These are phyloP conservation scores for Aspergillus wentii DNA, from an alignment of 495 filamentous ascomycete genomes.

Conservation along the genomic window DNA sequence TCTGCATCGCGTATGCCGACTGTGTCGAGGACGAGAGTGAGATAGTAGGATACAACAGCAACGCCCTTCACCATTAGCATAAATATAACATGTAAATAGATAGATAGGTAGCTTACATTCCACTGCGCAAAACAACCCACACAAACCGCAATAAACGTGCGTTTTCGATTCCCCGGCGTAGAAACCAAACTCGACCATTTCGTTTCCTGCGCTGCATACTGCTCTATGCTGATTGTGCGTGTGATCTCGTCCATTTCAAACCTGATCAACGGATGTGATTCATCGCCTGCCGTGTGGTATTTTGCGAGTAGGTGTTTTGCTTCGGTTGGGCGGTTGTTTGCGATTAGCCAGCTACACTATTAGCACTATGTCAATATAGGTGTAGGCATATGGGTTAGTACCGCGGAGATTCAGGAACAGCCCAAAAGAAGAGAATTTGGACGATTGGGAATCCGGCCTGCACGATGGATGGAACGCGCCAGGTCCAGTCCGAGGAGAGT, in stretches of 20 bases:
- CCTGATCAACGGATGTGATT: constrained; percentile 11
- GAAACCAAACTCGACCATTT: constrained; percentile 51
- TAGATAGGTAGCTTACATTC: constrained; percentile 28
- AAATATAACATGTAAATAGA: no score
- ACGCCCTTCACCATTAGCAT: constrained; percentile 54
- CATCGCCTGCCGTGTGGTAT: constrained; percentile 24
- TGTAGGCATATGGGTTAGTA: constrained; percentile 6
- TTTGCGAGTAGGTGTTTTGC: constrained; percentile 26
- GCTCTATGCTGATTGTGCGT: constrained; percentile 21
- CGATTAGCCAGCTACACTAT: constrained; percentile 32
- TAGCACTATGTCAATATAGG: background rate
- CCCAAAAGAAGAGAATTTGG: constrained; percentile 36
- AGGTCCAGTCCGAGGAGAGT: constrained; percentile 35
- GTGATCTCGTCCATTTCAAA: constrained; percentile 27
- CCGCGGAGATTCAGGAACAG: constrained; percentile 42
- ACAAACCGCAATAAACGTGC: constrained; percentile 50
- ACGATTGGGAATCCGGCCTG: constrained; percentile 37
- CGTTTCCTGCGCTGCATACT: constrained; percentile 16
- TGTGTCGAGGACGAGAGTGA: constrained; percentile 29
- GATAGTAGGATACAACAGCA: constrained; percentile 56
- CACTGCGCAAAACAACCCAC: constrained; percentile 36
- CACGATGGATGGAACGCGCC: constrained; percentile 39
- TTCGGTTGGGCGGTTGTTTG: constrained; percentile 27
- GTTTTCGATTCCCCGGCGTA: constrained; percentile 64
- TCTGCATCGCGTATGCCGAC: constrained; percentile 24